Conservation (phyloP, 306 rosid genomes). For the Elaeagnus macrophylla region DNA sequence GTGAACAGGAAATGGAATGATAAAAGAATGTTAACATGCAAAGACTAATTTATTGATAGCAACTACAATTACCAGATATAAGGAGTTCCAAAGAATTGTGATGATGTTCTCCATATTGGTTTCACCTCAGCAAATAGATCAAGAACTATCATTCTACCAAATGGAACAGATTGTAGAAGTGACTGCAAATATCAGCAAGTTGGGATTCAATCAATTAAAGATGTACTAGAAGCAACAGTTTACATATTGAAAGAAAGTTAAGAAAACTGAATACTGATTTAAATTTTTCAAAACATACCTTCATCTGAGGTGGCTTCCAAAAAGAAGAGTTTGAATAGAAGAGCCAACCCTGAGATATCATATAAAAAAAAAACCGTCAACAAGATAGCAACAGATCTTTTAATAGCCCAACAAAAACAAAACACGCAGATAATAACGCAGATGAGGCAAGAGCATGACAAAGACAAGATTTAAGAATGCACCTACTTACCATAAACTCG, state of each 20-base stretch:
- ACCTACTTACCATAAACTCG: too few species aligned
- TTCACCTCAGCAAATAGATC: slow-evolving; percentile 95
- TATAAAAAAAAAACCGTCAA: slow-evolving; percentile 21
- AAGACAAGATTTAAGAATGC: too few species aligned
- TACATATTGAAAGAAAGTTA: background rate
- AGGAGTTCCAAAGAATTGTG: slow-evolving; percentile 89
- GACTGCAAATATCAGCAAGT: slow-evolving; percentile 49
- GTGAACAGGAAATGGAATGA: background rate
- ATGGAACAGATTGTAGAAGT: slow-evolving; percentile 82
- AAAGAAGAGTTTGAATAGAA: slow-evolving; percentile 73
- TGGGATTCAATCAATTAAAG: slow-evolving; percentile 3
- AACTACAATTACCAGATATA: slow-evolving; percentile 67
- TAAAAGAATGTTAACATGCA: slow-evolving; percentile 8
- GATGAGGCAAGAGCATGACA: too few species aligned
- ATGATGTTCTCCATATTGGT: slow-evolving; percentile 80
- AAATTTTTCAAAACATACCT: slow-evolving; percentile 34
- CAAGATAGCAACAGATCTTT: background rate
- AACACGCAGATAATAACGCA: background rate
- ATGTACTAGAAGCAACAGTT: background rate
- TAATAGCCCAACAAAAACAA: background rate
- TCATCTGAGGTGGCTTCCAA: slow-evolving; percentile 95
- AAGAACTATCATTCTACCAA: slow-evolving; percentile 91
- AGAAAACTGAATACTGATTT: slow-evolving; percentile 10
- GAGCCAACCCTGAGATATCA: slow-evolving; percentile 73
- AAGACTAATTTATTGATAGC: slow-evolving; percentile 7